These are phyloP conservation scores for Microdochium nivale DNA, from an alignment of 2,329 filamentous ascomycete species.

Conservation along the genomic window DNA sequence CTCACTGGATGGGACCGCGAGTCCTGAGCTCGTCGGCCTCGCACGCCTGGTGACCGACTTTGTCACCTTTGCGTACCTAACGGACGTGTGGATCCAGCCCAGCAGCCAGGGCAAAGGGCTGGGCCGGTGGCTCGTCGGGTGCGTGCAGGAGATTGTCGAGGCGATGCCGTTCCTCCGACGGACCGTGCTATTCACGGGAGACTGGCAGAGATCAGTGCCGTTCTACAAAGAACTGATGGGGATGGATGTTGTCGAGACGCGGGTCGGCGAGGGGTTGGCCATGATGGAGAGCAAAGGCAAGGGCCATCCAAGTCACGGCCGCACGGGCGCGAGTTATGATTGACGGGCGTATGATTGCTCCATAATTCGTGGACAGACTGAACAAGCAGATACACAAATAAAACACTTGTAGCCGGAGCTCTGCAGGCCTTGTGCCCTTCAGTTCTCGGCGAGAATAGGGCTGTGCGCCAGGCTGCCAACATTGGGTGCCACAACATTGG, in stretches of 20 bases:
- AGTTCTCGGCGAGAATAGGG: neutral
- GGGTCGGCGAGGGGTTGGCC: slow-evolving; percentile 4
- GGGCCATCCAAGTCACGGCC: slow-evolving; percentile 6
- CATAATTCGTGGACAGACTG: no score
- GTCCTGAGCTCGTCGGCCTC: slow-evolving; percentile 27
- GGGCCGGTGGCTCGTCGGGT: slow-evolving; percentile 37
- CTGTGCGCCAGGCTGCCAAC: neutral
- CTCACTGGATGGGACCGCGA: neutral
- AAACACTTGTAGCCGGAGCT: no score
- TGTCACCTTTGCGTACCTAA: slow-evolving; percentile 38
- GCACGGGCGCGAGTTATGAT: neutral
- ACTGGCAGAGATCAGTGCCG: slow-evolving; percentile 22
- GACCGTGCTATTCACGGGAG: slow-evolving; percentile 20
- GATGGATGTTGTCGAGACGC: slow-evolving; percentile 16
- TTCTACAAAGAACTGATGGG: slow-evolving; percentile 22
- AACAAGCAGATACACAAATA: neutral
- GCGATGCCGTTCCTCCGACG: slow-evolving; percentile 32
- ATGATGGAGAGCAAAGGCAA: slow-evolving; percentile 13
- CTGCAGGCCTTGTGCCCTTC: neutral
- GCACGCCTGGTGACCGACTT: slow-evolving; percentile 38
- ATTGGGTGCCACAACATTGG: neutral
- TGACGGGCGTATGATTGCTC: neutral
- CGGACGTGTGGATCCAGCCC: slow-evolving; percentile 37
- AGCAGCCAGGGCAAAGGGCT: slow-evolving; percentile 33
- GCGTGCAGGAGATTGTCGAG: slow-evolving; percentile 31